Evolutionary conservation across 495 filamentous ascomycete species (phyloP).

Genomic region (Penicillium diatomitis): DNA sequence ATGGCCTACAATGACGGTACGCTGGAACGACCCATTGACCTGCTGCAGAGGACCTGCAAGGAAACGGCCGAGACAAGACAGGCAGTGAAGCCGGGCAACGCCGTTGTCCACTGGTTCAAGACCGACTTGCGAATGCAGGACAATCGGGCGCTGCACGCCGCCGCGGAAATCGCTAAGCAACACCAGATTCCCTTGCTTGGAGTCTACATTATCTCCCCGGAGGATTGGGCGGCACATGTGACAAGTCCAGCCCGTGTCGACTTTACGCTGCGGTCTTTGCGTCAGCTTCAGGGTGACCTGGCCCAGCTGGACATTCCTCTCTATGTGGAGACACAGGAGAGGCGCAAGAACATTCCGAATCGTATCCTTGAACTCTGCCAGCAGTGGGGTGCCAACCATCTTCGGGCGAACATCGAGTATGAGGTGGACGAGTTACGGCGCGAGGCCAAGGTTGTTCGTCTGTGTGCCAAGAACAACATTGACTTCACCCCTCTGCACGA

Average conservation of each 20-base stretch:
- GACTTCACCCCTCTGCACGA: constrained; percentile 62
- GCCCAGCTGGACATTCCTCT: constrained; percentile 68
- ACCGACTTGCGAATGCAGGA: constrained; percentile 66
- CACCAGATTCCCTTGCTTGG: constrained; percentile 59
- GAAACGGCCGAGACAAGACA: constrained; percentile 40
- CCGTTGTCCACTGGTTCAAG: constrained; percentile 90
- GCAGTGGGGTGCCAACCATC: constrained; percentile 61
- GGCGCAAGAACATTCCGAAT: constrained; percentile 50
- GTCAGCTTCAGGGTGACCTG: constrained; percentile 56
- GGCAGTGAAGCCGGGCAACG: constrained; percentile 41
- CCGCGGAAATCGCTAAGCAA: constrained; percentile 56
- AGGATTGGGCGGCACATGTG: constrained; percentile 79
- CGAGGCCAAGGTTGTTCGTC: constrained; percentile 56
- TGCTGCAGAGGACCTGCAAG: constrained; percentile 43
- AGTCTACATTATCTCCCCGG: constrained; percentile 73
- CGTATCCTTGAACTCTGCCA: constrained; percentile 61
- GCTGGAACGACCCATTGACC: constrained; percentile 61
- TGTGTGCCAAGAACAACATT: constrained; percentile 51
- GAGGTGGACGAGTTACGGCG: constrained; percentile 55
- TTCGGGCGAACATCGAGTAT: constrained; percentile 51
- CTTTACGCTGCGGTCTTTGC: constrained; percentile 64
- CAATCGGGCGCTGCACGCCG: constrained; percentile 63
- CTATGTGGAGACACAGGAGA: constrained; percentile 61
- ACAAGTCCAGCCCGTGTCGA: constrained; percentile 67
- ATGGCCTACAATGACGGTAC: constrained; percentile 57